Evolutionary conservation across 352 stramenopile species (phyloP).

Genomic region (Pythium aphanidermatum): DNA sequence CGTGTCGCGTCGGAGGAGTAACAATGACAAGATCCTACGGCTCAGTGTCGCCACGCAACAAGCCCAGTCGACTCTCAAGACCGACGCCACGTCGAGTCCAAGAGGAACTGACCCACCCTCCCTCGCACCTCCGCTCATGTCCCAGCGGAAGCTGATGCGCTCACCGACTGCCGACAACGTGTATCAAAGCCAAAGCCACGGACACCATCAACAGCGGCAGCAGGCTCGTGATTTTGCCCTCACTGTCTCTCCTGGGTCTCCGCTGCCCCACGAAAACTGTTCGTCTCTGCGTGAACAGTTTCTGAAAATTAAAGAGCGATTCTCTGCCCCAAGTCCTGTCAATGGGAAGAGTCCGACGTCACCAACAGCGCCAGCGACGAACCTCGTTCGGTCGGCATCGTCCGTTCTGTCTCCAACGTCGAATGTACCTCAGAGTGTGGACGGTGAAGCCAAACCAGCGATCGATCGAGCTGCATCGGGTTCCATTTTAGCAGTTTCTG

Average conservation of each 20-base stretch:
- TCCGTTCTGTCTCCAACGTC: conserved; percentile 7
- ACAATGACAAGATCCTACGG: conserved; percentile 16
- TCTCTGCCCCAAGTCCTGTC: conserved; percentile 37
- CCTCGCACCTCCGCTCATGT: neutral
- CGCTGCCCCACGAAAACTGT: conserved; percentile 52
- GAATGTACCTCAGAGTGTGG: too few species aligned
- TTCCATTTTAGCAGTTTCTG: neutral
- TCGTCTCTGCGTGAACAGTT: conserved; percentile 78
- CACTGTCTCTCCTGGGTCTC: conserved; percentile 29
- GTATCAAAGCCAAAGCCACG: too few species aligned
- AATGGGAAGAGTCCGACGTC: conserved; percentile 4
- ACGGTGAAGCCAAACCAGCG: neutral
- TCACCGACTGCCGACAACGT: conserved; percentile 20
- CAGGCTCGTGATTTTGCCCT: conserved; percentile 57
- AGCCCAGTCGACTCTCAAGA: neutral
- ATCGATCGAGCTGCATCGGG: conserved; percentile 5
- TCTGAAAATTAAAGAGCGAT: conserved; percentile 73
- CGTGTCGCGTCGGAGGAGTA: conserved; percentile 15
- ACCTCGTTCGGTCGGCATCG: conserved; percentile 9
- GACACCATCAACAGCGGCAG: conserved; percentile 25
- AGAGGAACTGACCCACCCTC: neutral
- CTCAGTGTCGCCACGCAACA: neutral
- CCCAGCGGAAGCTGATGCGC: conserved; percentile 22
- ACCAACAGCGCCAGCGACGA: neutral
- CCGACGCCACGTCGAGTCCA: neutral